Conservation (phyloP, 495 filamentous ascomycete genomes). For the Venustampulla echinocandica region DNA sequence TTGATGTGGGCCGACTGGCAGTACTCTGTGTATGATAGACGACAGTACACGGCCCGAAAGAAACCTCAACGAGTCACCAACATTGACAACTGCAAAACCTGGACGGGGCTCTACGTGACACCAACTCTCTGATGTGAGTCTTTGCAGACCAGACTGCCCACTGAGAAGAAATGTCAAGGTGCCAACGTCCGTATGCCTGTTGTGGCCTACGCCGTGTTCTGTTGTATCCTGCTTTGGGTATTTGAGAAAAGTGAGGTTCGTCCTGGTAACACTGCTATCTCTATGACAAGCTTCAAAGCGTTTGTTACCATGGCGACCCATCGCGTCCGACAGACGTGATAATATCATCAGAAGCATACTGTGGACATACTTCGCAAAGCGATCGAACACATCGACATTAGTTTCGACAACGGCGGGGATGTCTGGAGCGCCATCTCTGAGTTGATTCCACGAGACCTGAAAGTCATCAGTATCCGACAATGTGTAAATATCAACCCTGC, state of each 20-base stretch:
- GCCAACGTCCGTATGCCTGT: constrained; percentile 51
- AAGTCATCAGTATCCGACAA: background rate
- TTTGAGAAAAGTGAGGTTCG: background rate
- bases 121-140: constrained; percentile 34
- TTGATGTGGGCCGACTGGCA: constrained; percentile 33
- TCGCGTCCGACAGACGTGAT: background rate
- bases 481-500: background rate
- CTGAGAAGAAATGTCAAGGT: constrained; percentile 46
- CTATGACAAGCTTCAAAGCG: constrained; percentile 45
- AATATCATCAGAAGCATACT: background rate
- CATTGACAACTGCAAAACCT: constrained; percentile 43
- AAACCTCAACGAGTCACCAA: constrained; percentile 48
- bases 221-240: constrained; percentile 1
- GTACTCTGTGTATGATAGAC: constrained; percentile 46
- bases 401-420: background rate
- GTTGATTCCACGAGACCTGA: background rate
- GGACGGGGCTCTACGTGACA: constrained; percentile 40
- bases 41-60: constrained; percentile 39
- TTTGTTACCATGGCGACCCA: background rate
- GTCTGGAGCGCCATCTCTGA: background rate
- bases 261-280: background rate
- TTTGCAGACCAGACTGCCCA: constrained; percentile 47
- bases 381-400: background rate
- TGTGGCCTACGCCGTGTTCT: constrained; percentile 35
- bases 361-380: background rate